Conservation (phyloP, 148 eudicot genomes). For the Rhododendron ovatum region DNA sequence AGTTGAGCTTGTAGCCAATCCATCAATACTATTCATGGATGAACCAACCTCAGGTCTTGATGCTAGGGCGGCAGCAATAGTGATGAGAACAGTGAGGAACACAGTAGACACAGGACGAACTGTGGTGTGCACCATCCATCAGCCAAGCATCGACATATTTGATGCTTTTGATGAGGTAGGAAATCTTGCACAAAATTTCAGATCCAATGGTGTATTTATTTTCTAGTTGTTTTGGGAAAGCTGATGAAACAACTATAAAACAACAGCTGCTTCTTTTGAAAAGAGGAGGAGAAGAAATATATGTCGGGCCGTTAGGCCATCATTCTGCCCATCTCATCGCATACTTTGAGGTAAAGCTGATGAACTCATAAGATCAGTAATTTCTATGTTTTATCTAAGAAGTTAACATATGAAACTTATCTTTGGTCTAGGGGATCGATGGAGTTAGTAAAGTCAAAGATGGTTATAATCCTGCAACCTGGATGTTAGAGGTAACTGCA, state of each 20-base stretch:
- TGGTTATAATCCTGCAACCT: slow-evolving; percentile 65
- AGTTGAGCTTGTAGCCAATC: neutral
- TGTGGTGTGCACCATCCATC: slow-evolving; percentile 4
- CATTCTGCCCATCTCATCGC: slow-evolving; percentile 33
- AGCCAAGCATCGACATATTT: slow-evolving; percentile 2
- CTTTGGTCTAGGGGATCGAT: slow-evolving; percentile 24
- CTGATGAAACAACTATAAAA: neutral
- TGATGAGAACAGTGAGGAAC: neutral
- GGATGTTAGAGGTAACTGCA: slow-evolving; percentile 61
- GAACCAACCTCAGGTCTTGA: slow-evolving; percentile 1
- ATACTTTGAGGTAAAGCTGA: slow-evolving; percentile 46
- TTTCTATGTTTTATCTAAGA: neutral
- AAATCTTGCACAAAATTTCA: neutral
- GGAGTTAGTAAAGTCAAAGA: slow-evolving; percentile 48
- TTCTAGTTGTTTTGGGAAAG: neutral
- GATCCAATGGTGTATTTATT: neutral
- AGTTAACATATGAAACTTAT: neutral
- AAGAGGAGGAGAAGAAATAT: slow-evolving; percentile 59
- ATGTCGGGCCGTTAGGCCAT: slow-evolving; percentile 47
- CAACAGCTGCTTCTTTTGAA: slow-evolving; percentile 46
- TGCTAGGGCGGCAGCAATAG: neutral
- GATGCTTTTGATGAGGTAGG: neutral
- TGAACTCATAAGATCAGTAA: neutral
- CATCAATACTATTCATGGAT: slow-evolving; percentile 2
- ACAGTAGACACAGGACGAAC: neutral